phyloP scores from a whole-genome alignment of 2,329 filamentous ascomycete species.

The Penicillium sp. region DNA sequence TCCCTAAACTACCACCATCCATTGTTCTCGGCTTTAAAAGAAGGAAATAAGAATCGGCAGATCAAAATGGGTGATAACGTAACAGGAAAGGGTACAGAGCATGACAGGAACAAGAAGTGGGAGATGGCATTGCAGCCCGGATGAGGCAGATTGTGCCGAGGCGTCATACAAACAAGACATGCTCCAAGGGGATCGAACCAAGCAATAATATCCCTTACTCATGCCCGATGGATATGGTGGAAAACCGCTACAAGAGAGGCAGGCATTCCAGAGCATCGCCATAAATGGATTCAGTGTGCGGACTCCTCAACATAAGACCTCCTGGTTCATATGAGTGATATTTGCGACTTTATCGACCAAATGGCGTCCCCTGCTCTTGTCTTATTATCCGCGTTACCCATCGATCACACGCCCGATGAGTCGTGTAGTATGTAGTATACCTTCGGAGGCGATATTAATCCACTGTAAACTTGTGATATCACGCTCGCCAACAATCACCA shows the following conservation, averaged over 20 bases:
- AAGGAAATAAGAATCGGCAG: too few species aligned
- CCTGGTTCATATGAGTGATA: conserved; percentile 25
- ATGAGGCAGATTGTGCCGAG: conserved; percentile 26
- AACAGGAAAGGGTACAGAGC: neutral
- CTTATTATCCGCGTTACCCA: conserved; percentile 9
- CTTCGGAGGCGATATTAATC: conserved; percentile 22
- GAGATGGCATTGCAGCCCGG: conserved; percentile 15
- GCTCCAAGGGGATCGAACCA: conserved; percentile 23
- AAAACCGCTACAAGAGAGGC: conserved; percentile 19
- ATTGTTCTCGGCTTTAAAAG: neutral
- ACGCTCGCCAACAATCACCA: conserved; percentile 27
- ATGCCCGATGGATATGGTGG: conserved; percentile 25
- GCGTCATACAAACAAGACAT: conserved; percentile 22
- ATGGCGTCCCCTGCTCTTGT: conserved; percentile 20
- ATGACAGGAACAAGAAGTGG: conserved; percentile 20
- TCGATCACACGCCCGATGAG: conserved; percentile 6
- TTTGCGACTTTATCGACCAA: conserved; percentile 28
- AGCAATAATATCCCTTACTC: conserved; percentile 25
- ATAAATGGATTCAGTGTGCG: conserved; percentile 30
- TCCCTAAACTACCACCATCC: neutral
- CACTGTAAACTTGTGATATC: conserved; percentile 32
- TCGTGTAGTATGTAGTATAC: neutral
- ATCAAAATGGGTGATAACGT: neutral
- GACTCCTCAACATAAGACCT: conserved; percentile 32
- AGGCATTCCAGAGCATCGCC: conserved; percentile 23